Percentiles rank a stretch among this genome's conserved stretches.
phyloP scores from a whole-genome alignment of 306 rosid species.

The Cicer cuneatum region DNA sequence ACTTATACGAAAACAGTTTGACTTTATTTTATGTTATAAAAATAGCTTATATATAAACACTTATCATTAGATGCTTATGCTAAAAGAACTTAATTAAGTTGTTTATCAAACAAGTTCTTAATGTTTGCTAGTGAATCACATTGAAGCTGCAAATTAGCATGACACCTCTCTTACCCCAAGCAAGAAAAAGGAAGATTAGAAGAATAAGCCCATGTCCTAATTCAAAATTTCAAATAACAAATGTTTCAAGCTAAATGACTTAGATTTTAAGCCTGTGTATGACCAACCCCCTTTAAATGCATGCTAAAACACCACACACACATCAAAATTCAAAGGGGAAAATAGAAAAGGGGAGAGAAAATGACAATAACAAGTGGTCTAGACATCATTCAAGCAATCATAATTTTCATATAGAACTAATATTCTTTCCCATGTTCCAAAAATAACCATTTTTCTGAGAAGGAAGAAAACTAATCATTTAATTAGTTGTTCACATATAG shows the following conservation, averaged over 20 bases:
- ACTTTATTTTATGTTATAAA: too few relatives aligned
- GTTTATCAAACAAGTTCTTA: too few relatives aligned
- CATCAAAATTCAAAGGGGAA: background rate
- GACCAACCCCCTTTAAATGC: background rate
- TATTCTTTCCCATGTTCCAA: background rate
- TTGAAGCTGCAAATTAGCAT: background rate
- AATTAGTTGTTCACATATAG: background rate
- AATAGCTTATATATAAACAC: too few relatives aligned
- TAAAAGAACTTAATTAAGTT: too few relatives aligned
- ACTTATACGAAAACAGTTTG: too few relatives aligned
- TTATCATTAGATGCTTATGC: too few relatives aligned
- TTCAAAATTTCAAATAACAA: constrained; percentile 16
- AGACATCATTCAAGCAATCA: background rate
- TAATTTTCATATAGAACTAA: background rate
- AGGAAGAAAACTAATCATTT: background rate
- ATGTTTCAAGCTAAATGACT: constrained; percentile 7
- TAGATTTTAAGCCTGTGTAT: background rate
- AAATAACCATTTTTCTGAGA: constrained; percentile 15
- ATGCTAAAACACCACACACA: background rate
- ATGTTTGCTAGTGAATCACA: background rate
- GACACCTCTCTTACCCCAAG: background rate
- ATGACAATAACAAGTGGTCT: background rate
- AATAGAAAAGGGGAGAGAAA: background rate
- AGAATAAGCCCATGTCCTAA: constrained; percentile 2
- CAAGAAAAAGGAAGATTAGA: background rate